phyloP scores from a whole-genome alignment of 169 alveolate genomes.

The Plasmodium blacklocki region DNA sequence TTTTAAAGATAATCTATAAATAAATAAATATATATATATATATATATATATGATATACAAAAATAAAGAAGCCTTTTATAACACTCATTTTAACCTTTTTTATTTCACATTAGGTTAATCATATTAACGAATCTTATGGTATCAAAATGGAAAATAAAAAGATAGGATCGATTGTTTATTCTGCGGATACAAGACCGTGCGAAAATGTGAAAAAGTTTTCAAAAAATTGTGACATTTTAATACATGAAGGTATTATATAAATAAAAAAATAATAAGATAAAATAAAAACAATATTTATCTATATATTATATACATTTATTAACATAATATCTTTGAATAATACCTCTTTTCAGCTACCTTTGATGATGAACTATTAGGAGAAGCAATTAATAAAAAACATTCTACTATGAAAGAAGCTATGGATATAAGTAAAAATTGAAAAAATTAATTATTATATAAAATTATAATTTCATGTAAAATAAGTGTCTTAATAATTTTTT shows the following conservation, averaged over 20 bases:
- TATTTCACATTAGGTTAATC: constrained; percentile 81
- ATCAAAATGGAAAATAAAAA: constrained; percentile 51
- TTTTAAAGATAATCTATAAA: constrained; percentile 24
- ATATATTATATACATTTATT: background rate
- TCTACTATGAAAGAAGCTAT: constrained; percentile 86
- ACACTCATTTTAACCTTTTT: constrained; percentile 54
- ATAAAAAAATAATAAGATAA: background rate
- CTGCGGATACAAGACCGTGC: constrained; percentile 95
- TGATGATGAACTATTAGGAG: constrained; percentile 81
- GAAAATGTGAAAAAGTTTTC: constrained; percentile 86
- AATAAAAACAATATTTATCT: background rate
- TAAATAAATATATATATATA: constrained; percentile 5
- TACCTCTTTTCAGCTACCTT: constrained; percentile 85
- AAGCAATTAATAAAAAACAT: constrained; percentile 88
- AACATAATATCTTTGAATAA: no score
- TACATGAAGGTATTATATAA: constrained; percentile 89
- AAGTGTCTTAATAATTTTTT: background rate
- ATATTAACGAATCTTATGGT: constrained; percentile 86
- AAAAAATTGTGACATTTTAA: constrained; percentile 87
- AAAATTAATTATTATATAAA: background rate
- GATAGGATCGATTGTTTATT: constrained; percentile 88
- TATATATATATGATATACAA: background rate
- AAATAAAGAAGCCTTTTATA: constrained; percentile 42
- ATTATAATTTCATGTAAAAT: background rate
- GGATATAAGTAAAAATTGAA: constrained; percentile 76